These are phyloP conservation scores for Clitocybe nebularis DNA, from an alignment of 1,284 basidiomycete species.

Conservation along the genomic window DNA sequence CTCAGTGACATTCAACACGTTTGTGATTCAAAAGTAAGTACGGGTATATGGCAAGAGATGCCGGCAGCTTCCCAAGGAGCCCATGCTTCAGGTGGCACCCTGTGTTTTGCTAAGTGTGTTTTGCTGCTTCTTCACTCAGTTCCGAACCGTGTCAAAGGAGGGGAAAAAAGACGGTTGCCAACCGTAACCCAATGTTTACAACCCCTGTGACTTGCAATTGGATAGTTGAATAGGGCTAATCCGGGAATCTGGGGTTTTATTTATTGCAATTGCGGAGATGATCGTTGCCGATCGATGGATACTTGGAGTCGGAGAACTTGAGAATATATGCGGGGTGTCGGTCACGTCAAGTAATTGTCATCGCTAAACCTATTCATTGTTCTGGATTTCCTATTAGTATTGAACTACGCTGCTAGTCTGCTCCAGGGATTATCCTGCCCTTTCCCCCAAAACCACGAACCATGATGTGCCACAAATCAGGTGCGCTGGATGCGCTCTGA, in stretches of 20 bases:
- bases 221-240: background rate
- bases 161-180: constrained; percentile 3
- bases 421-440: no score
- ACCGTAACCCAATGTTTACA: background rate
- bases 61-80: background rate
- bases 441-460: no score
- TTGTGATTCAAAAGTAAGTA: background rate
- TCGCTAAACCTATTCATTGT: no score
- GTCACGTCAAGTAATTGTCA: no score
- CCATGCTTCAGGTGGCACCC: constrained; percentile 1
- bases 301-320: background rate
- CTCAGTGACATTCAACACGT: background rate
- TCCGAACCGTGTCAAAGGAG: constrained; percentile 1
- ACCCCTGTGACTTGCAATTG: constrained; percentile 4
- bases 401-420: no score
- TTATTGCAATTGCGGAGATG: constrained; percentile 6
- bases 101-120: no score
- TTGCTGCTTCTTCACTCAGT: background rate
- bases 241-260: constrained; percentile 10
- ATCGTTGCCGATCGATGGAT: constrained; percentile 3
- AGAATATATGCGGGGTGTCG: background rate
- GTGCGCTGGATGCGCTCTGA: background rate
- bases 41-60: background rate
- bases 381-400: no score
- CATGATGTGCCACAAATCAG: background rate